Evolutionary conservation across 78 protist species (phyloP), one percentile per base, ranked within the genome.

Genomic region (Dictyostelium intermedium): DNA sequence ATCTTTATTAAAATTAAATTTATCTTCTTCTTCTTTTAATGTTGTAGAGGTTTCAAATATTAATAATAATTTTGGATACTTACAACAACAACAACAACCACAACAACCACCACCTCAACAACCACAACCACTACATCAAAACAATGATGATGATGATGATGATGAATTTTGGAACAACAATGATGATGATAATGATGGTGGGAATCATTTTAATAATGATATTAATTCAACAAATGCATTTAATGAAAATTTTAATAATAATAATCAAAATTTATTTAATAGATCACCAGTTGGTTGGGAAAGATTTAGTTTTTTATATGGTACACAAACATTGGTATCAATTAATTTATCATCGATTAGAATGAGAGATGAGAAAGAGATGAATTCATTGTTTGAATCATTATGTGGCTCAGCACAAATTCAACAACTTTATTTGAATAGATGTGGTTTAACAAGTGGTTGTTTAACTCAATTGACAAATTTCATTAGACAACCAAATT

Each of bases 271-370:
- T 56, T 3, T 56, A 56, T 56, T 56, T 56, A 56, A 20, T 56
- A 56, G 66, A 56, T 32, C 43, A 72, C 45, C 79, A 27, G 23
- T 30, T 16, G 25, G 13, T 30, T 72, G 34, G 34, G 79, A 72
- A 34, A 72, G 35, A 72, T 72, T 72, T 32, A 72, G 45, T 34
- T 72, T 72, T 72, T 34, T 72, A 34, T 72, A 72, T 72, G 79
- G 79, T 16, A 72, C 79, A 34, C 79, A 72, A 72, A 34, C 79
- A 5, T 34, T 72, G 25, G 27, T 34, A 13, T 72, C 79, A 72
- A 72, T 72, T 72, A 72, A 72, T 34, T 13, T 72, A 72, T 72
- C 79, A 72, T 72, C 79, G 23, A 72, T 72, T 72, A 16, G 25
- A 18, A 27, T 34, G 23, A 35, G 23, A 30, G 45, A 34, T 34